These are phyloP conservation scores for Mesembryanthemum crystallinum DNA, from an alignment of 148 eudicot species.

Conservation along the genomic window DNA sequence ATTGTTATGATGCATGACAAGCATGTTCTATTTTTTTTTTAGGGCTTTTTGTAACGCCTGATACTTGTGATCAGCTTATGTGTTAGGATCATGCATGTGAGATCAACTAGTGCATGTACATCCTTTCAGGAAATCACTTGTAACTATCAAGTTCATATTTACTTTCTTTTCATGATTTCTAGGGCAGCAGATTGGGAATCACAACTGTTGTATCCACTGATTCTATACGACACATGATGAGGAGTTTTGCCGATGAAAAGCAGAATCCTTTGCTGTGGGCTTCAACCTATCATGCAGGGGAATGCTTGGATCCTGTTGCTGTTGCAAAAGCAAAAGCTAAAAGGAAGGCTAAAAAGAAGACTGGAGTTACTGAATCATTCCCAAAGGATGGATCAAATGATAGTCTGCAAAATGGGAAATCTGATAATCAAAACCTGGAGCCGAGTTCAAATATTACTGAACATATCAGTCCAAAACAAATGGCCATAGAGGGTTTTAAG, in stretches of 20 bases:
- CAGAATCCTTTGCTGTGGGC: constrained; percentile 94
- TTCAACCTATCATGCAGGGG: constrained; percentile 97
- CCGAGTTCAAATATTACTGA: constrained; percentile 37
- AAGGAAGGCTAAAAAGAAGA: constrained; percentile 68
- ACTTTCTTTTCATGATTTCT: constrained; percentile 23
- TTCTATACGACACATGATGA: constrained; percentile 97
- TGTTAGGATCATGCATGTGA: background rate
- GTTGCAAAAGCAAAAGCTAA: constrained; percentile 90
- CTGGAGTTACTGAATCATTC: constrained; percentile 35
- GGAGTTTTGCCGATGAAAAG: constrained; percentile 93
- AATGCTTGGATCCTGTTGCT: constrained; percentile 78
- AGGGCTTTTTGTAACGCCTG: background rate
- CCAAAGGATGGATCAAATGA: constrained; percentile 43
- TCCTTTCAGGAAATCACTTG: background rate
- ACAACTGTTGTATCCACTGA: constrained; percentile 96
- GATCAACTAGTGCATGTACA: too few relatives aligned
- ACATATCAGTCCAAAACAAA: constrained; percentile 67
- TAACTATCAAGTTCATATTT: background rate
- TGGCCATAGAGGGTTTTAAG: constrained; percentile 95
- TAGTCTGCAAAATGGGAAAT: constrained; percentile 34
- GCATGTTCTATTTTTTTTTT: background rate
- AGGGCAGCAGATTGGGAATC: constrained; percentile 93
- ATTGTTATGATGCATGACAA: background rate
- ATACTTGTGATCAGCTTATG: background rate
- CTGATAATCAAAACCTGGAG: constrained; percentile 39